Evolutionary conservation across 805 yeast species (phyloP), one percentile per base, ranked within the genome.

Genomic region (Candida piceae): DNA sequence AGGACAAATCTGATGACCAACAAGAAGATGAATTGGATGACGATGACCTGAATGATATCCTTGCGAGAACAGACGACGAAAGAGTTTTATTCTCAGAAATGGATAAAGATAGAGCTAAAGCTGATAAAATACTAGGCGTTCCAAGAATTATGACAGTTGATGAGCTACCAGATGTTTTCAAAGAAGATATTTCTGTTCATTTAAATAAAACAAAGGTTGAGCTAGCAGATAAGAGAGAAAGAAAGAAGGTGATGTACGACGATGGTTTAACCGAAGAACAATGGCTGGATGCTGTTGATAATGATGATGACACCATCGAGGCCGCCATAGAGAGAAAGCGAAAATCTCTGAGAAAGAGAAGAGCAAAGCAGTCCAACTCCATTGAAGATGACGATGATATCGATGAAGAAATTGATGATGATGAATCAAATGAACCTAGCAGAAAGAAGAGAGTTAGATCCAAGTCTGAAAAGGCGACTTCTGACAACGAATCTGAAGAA

Each of bases 131-230:
- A 15, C 27, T 39, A 4, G 55, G 57, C 16, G 34, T 39, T 11
- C 58, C 53, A 43, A 71, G 96, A 45, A 65, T 89, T 36, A 74
- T 78, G 60, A 68, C 76, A 15, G 80, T 75, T 18, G 72, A 66
- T 8, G 96, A 89, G 57, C 72, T 88, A 29, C 97, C 97, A 1
- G 82, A 74, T 31, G 76, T 84, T 20, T 88, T 85, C 62, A 74
- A 73, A 50, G 77, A 70, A 45, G 88, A 84, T 48, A 74, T 67
- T 20, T 62, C 62, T n/a, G 53, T 51, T 4, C 64, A 69, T 40
- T 45, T 72, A 39, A 66, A 66, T 28, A 70, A 66, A 32, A 68
- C 68, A 31, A 55, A 60, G 10, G 55, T 49, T 12, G 64, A 66
- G 12, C 57, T 66, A 7, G 74, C 79, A 42, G 82, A 84, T 21